phyloP scores from a whole-genome alignment of 2,329 filamentous ascomycete genomes.

The Graphilbum fragrans region DNA sequence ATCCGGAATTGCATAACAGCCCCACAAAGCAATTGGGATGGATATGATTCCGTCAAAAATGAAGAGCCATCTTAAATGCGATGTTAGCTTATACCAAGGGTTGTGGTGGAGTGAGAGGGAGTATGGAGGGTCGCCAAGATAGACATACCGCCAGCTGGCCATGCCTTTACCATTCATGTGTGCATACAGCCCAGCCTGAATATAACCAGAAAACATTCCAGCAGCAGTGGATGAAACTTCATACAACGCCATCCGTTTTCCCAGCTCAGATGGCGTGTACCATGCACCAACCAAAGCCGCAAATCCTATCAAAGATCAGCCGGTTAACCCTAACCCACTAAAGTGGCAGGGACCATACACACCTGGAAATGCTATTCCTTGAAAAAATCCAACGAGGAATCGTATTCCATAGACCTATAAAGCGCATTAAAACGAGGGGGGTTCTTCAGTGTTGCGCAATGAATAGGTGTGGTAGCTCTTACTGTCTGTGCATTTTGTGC shows the following conservation, averaged over 20 bases:
- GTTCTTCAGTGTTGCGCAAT: background rate
- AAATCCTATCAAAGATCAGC: background rate
- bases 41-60: slow-evolving; percentile 22
- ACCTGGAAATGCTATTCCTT: background rate
- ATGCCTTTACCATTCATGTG: slow-evolving; percentile 17
- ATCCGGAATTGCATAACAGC: slow-evolving; percentile 12
- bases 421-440: background rate
- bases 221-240: background rate
- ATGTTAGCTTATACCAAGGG: background rate
- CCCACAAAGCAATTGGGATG: slow-evolving; percentile 11
- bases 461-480: background rate
- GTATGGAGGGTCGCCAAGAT: background rate
- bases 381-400: background rate
- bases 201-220: slow-evolving; percentile 14
- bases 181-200: slow-evolving; percentile 22
- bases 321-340: no score
- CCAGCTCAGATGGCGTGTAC: slow-evolving; percentile 2
- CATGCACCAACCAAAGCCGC: background rate
- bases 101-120: background rate
- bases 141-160: slow-evolving; percentile 20
- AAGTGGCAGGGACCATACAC: no score
- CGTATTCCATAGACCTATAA: background rate
- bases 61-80: slow-evolving; percentile 19
- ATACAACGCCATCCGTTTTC: slow-evolving; percentile 1
- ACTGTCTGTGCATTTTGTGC: background rate